phyloP scores from a whole-genome alignment of 2,329 filamentous ascomycete genomes.

The Arthrobotrys sphaeroides region DNA sequence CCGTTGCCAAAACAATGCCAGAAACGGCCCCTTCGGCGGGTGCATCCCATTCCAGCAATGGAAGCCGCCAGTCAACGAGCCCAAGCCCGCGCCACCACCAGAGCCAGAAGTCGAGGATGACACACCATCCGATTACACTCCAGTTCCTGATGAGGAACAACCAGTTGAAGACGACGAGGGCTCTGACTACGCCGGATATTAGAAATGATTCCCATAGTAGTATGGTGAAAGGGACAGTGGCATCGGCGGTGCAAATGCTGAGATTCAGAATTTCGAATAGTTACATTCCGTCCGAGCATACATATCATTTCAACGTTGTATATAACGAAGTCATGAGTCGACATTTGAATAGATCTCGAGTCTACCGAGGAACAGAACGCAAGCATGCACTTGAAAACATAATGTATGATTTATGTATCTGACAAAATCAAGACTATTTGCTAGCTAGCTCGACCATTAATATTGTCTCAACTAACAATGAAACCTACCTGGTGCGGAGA shows the following conservation, averaged over 20 bases:
- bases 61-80: background rate
- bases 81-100: background rate
- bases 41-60: slow-evolving; percentile 20
- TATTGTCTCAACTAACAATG: too few species aligned
- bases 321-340: too few species aligned
- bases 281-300: too few species aligned
- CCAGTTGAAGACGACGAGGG: background rate
- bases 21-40: slow-evolving; percentile 22
- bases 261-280: too few species aligned
- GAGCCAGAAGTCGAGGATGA: background rate
- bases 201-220: background rate
- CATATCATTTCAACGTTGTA: too few species aligned
- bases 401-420: too few species aligned
- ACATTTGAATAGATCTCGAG: too few species aligned
- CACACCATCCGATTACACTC: background rate
- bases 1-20: slow-evolving; percentile 1
- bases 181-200: background rate
- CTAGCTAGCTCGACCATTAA: too few species aligned
- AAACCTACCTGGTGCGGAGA: too few species aligned
- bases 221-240: background rate
- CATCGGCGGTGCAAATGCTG: background rate
- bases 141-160: background rate
- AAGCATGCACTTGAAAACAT: too few species aligned
- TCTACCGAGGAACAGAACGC: too few species aligned
- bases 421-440: too few species aligned